phyloP scores from a whole-genome alignment of 768 basidiomycete species.

The Cyathus striatus region DNA sequence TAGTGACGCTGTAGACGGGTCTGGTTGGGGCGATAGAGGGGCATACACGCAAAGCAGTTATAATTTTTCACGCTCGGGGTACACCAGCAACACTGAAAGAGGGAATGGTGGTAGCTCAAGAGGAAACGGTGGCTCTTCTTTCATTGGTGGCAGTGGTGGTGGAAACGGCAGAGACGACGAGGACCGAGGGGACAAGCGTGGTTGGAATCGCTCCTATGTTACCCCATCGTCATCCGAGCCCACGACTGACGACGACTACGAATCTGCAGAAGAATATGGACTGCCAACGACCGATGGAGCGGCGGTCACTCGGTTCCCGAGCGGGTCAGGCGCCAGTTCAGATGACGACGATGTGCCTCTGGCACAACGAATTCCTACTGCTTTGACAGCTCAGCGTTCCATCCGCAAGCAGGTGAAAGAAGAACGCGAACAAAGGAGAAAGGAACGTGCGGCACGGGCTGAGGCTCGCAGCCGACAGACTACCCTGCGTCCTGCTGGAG shows the following conservation, averaged over 20 bases:
- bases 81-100: constrained; percentile 4
- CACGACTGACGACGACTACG: constrained; percentile 1
- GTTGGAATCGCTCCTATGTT: constrained; percentile 20
- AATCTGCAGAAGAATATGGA: constrained; percentile 6
- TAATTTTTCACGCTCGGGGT: constrained; percentile 4
- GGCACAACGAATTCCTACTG: constrained; percentile 78
- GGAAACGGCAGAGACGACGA: constrained; percentile 21
- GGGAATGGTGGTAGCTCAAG: constrained; percentile 9
- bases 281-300: not conserved
- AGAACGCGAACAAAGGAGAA: constrained; percentile 55
- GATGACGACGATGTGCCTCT: constrained; percentile 82
- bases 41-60: constrained; percentile 1
- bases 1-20: constrained; percentile 16
- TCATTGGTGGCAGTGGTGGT: constrained; percentile 7
- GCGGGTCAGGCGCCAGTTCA: constrained; percentile 7
- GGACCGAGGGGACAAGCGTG: constrained; percentile 28
- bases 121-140: constrained; percentile 4
- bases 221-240: constrained; percentile 11
- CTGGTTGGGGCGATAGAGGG: constrained; percentile 16
- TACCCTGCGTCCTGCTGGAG: constrained; percentile 32
- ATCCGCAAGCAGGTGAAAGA: constrained; percentile 69
- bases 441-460: constrained; percentile 34
- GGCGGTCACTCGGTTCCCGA: not conserved
- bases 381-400: constrained; percentile 75
- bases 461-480: constrained; percentile 20